These are phyloP conservation scores for Backusella luteola DNA, from an alignment of 192 early-diverging fungal genomes.

Conservation along the genomic window DNA sequence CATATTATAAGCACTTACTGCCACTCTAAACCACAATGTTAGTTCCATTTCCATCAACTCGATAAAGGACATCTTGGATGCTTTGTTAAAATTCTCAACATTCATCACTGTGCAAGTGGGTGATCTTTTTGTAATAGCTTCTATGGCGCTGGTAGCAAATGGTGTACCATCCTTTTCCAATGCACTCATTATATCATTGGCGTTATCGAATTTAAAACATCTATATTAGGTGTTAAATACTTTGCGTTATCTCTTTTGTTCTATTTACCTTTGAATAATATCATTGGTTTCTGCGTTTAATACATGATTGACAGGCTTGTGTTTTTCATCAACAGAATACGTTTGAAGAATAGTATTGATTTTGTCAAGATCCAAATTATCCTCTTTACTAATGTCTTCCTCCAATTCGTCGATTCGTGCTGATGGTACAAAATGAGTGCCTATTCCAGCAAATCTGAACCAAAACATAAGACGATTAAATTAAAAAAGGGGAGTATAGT, in stretches of 20 bases:
- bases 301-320: no score
- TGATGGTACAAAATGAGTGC: conserved; percentile 94
- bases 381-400: conserved; percentile 63
- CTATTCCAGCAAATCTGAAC: conserved; percentile 81
- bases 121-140: conserved; percentile 63
- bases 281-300: not conserved
- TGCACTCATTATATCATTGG: conserved; percentile 82
- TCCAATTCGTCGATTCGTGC: conserved; percentile 78
- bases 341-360: conserved; percentile 88
- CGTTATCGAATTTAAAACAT: conserved; percentile 79
- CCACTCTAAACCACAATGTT: conserved; percentile 65
- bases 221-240: conserved; percentile 18
- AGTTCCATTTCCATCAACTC: conserved; percentile 85
- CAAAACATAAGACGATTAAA: no score
- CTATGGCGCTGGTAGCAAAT: conserved; percentile 72
- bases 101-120: conserved; percentile 88
- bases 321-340: conserved; percentile 47
- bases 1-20: conserved; percentile 31
- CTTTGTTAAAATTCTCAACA: conserved; percentile 75
- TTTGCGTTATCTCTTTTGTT: no score
- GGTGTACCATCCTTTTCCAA: conserved; percentile 68
- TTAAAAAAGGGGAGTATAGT: no score
- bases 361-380: conserved; percentile 73
- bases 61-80: conserved; percentile 61
- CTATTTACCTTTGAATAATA: not conserved